Percentiles rank a stretch among this genome's conserved stretches.
Evolutionary conservation across 345 rosid species (phyloP).

Genomic region (Stellera chamaejasme): DNA sequence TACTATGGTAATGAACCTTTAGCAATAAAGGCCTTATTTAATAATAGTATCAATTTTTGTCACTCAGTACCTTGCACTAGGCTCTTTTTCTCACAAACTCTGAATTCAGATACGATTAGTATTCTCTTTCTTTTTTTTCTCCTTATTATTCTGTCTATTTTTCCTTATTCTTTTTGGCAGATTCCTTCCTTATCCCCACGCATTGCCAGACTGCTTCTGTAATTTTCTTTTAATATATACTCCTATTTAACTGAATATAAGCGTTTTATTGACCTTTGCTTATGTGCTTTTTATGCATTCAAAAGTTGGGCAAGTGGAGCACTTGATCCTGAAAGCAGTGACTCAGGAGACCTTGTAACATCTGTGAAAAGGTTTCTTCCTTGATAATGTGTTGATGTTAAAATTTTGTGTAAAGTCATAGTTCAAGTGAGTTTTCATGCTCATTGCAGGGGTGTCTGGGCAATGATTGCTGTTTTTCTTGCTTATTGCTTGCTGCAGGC

Average conservation of each 20-base stretch:
- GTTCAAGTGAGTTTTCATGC: conserved; percentile 17
- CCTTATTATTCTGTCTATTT: not conserved
- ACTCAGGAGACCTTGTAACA: conserved; percentile 64
- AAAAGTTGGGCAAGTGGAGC: conserved; percentile 96
- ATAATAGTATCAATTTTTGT: no score
- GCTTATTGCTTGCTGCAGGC: conserved; percentile 97
- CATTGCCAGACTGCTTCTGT: not conserved
- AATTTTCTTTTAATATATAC: not conserved
- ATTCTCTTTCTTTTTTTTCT: no score
- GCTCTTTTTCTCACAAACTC: no score
- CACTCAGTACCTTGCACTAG: no score
- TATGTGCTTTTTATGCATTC: conserved; percentile 6
- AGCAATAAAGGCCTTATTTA: no score
- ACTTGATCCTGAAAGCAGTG: conserved; percentile 65
- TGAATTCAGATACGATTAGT: no score
- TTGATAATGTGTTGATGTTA: not conserved
- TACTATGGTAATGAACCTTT: no score
- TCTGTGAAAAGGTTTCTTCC: conserved; percentile 80
- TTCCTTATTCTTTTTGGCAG: not conserved
- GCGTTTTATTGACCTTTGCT: not conserved
- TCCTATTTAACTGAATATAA: not conserved
- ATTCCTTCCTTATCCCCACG: not conserved
- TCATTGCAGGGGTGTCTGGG: conserved; percentile 84
- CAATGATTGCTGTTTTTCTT: conserved; percentile 97
- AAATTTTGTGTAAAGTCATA: conserved; percentile 1